A percentile compares a stretch with the other conserved stretches of the same genome.
These are phyloP conservation scores for Debaryomyces hansenii DNA, from an alignment of 805 yeast species.

Conservation along the genomic window DNA sequence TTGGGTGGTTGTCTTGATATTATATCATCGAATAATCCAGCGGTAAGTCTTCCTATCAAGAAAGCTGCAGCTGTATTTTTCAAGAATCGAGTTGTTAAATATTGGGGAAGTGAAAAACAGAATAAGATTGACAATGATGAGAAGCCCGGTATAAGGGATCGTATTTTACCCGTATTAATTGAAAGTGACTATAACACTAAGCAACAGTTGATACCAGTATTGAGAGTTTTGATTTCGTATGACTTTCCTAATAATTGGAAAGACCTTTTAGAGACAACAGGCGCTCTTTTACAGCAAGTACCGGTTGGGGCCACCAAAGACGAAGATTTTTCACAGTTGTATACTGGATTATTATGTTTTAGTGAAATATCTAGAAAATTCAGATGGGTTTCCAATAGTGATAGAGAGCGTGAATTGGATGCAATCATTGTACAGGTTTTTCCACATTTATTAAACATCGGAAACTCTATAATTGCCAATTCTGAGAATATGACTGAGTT, in stretches of 20 bases:
- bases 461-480: conserved; percentile 46
- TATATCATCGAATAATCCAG: conserved; percentile 26
- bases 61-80: conserved; percentile 79
- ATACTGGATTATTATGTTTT: conserved; percentile 70
- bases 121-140: conserved; percentile 61
- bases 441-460: conserved; percentile 67
- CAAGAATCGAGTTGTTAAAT: conserved; percentile 67
- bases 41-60: conserved; percentile 41
- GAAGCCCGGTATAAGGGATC: conserved; percentile 67
- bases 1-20: conserved; percentile 81
- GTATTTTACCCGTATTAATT: conserved; percentile 65
- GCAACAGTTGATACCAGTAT: conserved; percentile 39
- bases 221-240: conserved; percentile 30
- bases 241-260: conserved; percentile 41
- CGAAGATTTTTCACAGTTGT: conserved; percentile 30
- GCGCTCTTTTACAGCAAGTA: conserved; percentile 28
- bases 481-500: conserved; percentile 27
- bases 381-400: conserved; percentile 66
- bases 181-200: conserved; percentile 29
- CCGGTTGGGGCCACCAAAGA: conserved; percentile 14
- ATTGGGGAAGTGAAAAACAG: conserved; percentile 50
- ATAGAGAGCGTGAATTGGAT: conserved; percentile 30
- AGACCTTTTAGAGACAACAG: conserved; percentile 31
- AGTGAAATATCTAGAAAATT: conserved; percentile 68
- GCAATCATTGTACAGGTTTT: conserved; percentile 56